Evolutionary conservation across 2,329 filamentous ascomycete species (phyloP), one percentile per base, ranked within the genome.

Genomic region (Microsporum ferrugineum): DNA sequence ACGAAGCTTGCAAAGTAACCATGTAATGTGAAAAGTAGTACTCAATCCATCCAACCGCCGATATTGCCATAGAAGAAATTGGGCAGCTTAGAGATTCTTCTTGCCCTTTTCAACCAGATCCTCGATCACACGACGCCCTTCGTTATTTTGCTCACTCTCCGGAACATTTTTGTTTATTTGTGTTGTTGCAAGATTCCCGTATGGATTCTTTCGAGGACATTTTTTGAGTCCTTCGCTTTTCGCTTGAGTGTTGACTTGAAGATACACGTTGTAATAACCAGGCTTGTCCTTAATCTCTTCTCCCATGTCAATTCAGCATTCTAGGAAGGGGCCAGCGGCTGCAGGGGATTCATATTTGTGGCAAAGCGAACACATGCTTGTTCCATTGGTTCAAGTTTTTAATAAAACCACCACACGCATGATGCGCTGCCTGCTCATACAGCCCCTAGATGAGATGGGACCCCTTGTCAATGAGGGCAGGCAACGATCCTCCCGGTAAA

Each of bases 161-260:
- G 57, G 57, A n/a, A n/a, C 27, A 60, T 34, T 60, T n/a, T 33
- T 53, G 12, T 60, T 62, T 6, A 62, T 39, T 33, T 60, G 57
- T 12, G 5, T 36, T 5, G 34, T 36, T 5, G 10, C 34, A 5
- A 5, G 34, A 5, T 36, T 36, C 10, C 34, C 5, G 5, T 10
- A 2, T 5, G 34, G 34, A 36, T 36, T 10, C 10, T 36, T 36
- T 36, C 34, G 10, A 2, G 1, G 10, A 1, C 5, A 5, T 36
- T 36, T 10, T 36, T 36, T 10, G 34, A 36, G 10, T 5, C 34
- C 5, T 10, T 36, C 10, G 34, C 34, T 36, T 36, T 36, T 10
- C 34, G 5, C 34, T 36, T 36, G 5, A 36, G 34, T 36, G 10
- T 36, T 36, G 17, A 17, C 10, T 10, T 36, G 34, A 36, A 10